Evolutionary conservation across 345 rosid genomes (phyloP).

Genomic region (Passiflora organensis): DNA sequence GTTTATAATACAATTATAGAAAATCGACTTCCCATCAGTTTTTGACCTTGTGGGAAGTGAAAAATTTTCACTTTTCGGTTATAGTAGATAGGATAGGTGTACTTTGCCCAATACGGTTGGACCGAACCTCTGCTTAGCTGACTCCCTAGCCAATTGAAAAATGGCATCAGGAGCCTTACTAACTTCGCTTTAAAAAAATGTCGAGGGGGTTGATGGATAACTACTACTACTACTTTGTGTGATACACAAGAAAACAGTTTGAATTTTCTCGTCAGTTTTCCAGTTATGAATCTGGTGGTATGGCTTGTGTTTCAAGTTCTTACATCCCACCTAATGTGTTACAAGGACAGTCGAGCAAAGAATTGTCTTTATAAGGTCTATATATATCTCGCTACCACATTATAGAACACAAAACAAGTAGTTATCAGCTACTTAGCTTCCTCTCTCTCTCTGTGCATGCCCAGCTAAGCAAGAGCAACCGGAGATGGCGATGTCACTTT

Average conservation of each 20-base stretch:
- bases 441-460: no score
- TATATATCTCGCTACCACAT: no score
- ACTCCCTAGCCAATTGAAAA: conserved; percentile 31
- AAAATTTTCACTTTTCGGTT: conserved; percentile 1
- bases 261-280: background rate
- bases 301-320: conserved; percentile 19
- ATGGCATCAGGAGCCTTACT: conserved; percentile 15
- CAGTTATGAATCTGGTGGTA: background rate
- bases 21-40: no score
- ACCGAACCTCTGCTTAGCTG: conserved; percentile 29
- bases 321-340: conserved; percentile 36
- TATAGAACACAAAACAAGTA: no score
- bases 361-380: conserved; percentile 35
- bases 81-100: conserved; percentile 37
- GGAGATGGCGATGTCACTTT: conserved; percentile 26
- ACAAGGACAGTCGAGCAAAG: conserved; percentile 51
- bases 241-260: conserved; percentile 20
- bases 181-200: conserved; percentile 39
- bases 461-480: conserved; percentile 1
- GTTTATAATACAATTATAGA: no score
- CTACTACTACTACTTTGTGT: conserved; percentile 48
- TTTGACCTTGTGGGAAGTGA: conserved; percentile 7
- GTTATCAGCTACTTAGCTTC: no score
- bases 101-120: conserved; percentile 46
- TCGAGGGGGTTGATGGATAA: conserved; percentile 16